A percentile compares a stretch with the other conserved stretches of the same genome.
Conservation (phyloP, 2,329 filamentous ascomycete species). For the Penicillium corylophilum region DNA sequence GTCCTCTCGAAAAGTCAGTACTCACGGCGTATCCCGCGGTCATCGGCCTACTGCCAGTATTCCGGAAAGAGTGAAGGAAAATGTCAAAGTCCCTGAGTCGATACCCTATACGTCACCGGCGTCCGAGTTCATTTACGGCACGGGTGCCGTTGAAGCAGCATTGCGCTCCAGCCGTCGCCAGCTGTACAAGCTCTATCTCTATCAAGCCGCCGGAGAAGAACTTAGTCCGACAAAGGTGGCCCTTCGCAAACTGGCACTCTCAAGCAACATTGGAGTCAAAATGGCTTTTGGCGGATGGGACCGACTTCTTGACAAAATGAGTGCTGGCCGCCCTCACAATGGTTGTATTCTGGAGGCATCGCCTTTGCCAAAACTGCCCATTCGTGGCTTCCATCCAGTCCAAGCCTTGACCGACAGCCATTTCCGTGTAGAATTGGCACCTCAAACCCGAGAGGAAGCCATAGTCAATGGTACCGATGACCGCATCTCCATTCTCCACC, state of each 20-base stretch:
- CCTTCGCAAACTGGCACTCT: conserved; percentile 41
- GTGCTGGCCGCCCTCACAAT: conserved; percentile 80
- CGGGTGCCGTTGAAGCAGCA: conserved; percentile 75
- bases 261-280: conserved; percentile 54
- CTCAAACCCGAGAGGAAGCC: conserved; percentile 73
- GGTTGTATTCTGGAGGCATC: conserved; percentile 85
- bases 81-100: conserved; percentile 40
- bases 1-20: background rate
- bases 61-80: conserved; percentile 34
- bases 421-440: conserved; percentile 61
- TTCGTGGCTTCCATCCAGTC: conserved; percentile 58
- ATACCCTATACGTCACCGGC: conserved; percentile 78
- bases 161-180: conserved; percentile 68
- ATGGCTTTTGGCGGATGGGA: conserved; percentile 63
- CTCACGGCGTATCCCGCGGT: conserved; percentile 9
- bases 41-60: conserved; percentile 24
- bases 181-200: conserved; percentile 82
- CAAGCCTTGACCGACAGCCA: conserved; percentile 47
- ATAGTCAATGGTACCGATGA: conserved; percentile 67
- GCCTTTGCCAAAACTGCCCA: conserved; percentile 70
- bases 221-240: conserved; percentile 40
- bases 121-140: conserved; percentile 88
- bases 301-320: conserved; percentile 78
- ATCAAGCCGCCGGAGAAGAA: conserved; percentile 57
- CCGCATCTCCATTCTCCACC: conserved; percentile 44